Percentiles rank a stretch among this genome's conserved stretches.
Conservation (phyloP, 371 early-diverging fungal species). For the Smittium mucronatum region DNA sequence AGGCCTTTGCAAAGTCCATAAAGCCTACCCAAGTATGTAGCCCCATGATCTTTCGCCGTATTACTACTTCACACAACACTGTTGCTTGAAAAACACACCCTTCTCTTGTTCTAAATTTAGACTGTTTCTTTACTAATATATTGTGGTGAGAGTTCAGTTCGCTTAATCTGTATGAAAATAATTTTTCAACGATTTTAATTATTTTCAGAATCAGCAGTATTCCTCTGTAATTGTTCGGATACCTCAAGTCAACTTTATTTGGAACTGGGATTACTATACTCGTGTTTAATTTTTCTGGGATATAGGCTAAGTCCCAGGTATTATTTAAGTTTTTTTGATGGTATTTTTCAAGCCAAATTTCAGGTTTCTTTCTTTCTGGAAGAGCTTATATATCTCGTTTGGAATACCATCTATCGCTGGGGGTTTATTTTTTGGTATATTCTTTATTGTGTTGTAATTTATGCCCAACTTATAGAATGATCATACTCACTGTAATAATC, state of each 20-base stretch:
- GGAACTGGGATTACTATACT: background rate
- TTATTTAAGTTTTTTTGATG: background rate
- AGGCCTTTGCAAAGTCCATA: conserved; percentile 5
- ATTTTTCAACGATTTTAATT: background rate
- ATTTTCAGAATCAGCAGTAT: background rate
- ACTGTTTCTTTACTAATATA: background rate
- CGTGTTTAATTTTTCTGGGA: background rate
- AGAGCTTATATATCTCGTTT: background rate
- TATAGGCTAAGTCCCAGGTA: background rate
- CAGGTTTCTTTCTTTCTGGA: background rate
- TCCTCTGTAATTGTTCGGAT: conserved; percentile 2
- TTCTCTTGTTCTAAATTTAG: conserved; percentile 3
- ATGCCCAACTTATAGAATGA: too few relatives aligned
- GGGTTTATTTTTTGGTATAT: conserved; percentile 6
- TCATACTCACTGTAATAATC: too few relatives aligned
- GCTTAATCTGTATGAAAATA: background rate
- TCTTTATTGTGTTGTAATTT: background rate
- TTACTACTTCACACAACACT: background rate
- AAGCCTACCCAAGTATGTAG: background rate
- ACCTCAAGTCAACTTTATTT: background rate
- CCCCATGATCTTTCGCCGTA: background rate
- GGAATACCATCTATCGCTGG: background rate
- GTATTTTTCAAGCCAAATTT: background rate
- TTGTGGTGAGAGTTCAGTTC: background rate
- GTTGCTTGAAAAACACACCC: background rate